These are phyloP conservation scores for Chaetomium globosum DNA, from an alignment of 2,329 filamentous ascomycete species.

Conservation along the genomic window DNA sequence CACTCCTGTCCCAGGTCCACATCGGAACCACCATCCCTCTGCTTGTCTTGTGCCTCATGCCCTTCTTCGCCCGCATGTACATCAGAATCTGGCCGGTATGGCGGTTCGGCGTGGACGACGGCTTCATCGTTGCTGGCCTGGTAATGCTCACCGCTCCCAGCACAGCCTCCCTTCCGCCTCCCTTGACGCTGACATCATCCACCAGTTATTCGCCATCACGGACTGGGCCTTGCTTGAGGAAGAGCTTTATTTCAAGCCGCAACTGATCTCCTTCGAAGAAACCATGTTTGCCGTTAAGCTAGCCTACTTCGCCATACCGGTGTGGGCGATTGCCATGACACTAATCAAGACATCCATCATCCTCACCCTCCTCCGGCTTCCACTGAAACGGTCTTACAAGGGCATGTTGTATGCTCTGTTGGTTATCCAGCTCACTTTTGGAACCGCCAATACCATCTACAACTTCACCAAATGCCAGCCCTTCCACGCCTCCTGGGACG, in stretches of 20 bases:
- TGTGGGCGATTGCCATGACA: constrained; percentile 32
- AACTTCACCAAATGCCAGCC: constrained; percentile 29
- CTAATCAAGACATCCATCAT: constrained; percentile 30
- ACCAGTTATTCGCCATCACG: constrained; percentile 24
- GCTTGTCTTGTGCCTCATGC: constrained; percentile 25
- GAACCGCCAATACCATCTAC: constrained; percentile 26
- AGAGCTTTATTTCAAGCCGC: constrained; percentile 19
- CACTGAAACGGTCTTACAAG: constrained; percentile 13
- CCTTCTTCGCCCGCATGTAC: constrained; percentile 29
- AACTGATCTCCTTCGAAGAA: constrained; percentile 12
- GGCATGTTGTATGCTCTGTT: constrained; percentile 23
- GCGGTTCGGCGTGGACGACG: constrained; percentile 30
- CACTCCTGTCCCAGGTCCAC: constrained; percentile 26
- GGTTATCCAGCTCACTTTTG: constrained; percentile 21
- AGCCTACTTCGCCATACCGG: constrained; percentile 28
- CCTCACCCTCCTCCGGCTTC: constrained; percentile 29
- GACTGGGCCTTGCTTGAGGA: constrained; percentile 27
- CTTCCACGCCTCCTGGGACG: constrained; percentile 26
- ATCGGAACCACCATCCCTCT: constrained; percentile 26
- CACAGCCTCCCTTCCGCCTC: background rate
- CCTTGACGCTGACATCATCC: background rate
- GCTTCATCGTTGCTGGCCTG: constrained; percentile 29
- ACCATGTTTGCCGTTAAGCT: constrained; percentile 12
- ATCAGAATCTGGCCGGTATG: constrained; percentile 29
- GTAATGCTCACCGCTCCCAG: constrained; percentile 12